Conservation (phyloP, 306 rosid species). For the Prunus mira region DNA sequence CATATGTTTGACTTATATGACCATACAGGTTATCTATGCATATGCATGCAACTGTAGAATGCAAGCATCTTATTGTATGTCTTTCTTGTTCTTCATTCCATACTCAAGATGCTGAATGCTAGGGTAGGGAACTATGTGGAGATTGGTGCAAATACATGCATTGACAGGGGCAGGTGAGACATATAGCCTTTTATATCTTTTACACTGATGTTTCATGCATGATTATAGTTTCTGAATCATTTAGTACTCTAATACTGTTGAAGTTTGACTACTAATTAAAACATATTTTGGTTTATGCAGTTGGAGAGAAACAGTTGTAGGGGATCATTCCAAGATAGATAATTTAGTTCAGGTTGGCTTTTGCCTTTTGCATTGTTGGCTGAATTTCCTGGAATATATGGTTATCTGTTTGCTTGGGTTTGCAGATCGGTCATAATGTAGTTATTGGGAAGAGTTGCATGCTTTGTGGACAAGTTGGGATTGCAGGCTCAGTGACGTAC, state of each 20-base stretch:
- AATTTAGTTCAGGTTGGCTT: slow-evolving; percentile 87
- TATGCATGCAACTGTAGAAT: background rate
- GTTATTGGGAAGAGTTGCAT: slow-evolving; percentile 74
- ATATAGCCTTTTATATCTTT: slow-evolving; percentile 6
- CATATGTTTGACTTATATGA: background rate
- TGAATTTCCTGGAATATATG: slow-evolving; percentile 1
- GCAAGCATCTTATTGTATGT: slow-evolving; percentile 16
- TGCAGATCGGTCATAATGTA: slow-evolving; percentile 90
- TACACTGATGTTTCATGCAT: background rate
- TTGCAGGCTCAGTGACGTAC: slow-evolving; percentile 92
- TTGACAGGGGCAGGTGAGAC: slow-evolving; percentile 89
- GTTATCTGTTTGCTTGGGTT: slow-evolving; percentile 29
- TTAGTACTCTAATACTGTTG: slow-evolving; percentile 22
- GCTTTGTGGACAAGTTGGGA: slow-evolving; percentile 97
- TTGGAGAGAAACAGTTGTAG: slow-evolving; percentile 90
- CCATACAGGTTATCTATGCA: background rate
- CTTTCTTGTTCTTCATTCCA: slow-evolving; percentile 26
- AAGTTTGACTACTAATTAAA: slow-evolving; percentile 13
- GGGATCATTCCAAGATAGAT: slow-evolving; percentile 81
- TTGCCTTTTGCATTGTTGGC: slow-evolving; percentile 2
- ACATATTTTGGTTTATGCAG: slow-evolving; percentile 44
- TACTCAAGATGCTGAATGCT: slow-evolving; percentile 63
- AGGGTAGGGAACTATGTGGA: slow-evolving; percentile 72
- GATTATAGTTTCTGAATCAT: slow-evolving; percentile 11
- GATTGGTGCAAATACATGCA: slow-evolving; percentile 88